These are phyloP conservation scores for Gonium pectorale DNA, from an alignment of 139 green algal genomes.

Conservation along the genomic window DNA sequence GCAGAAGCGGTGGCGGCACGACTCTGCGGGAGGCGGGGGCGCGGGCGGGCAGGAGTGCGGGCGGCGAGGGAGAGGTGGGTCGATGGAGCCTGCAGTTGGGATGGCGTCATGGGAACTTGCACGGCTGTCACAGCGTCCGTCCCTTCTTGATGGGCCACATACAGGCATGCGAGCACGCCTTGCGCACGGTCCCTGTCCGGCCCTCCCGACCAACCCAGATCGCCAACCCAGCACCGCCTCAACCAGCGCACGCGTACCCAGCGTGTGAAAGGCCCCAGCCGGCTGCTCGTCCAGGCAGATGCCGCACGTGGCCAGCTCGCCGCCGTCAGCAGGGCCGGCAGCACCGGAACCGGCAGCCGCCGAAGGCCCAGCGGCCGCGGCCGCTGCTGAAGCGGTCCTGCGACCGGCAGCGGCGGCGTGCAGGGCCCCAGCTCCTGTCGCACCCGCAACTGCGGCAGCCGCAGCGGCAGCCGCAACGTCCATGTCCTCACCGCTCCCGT, in stretches of 20 bases:
- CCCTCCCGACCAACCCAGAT: no score
- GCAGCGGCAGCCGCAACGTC: not conserved
- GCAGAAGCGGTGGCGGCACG: constrained; percentile 37
- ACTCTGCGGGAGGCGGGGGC: not conserved
- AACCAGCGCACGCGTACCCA: not conserved
- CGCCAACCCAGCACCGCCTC: not conserved
- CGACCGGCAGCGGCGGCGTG: no score
- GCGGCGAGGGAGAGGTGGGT: not conserved
- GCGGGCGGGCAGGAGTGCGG: not conserved
- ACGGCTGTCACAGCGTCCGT: no score
- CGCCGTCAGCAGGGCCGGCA: not conserved
- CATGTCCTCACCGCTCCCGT: not conserved
- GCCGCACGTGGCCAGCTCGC: not conserved
- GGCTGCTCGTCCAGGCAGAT: constrained; percentile 37
- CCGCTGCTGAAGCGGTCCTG: not conserved
- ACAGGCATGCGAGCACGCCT: no score
- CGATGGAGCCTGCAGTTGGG: not conserved
- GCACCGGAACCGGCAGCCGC: not conserved
- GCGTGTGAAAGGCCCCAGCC: constrained; percentile 6
- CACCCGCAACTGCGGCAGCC: not conserved
- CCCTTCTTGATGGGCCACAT: no score
- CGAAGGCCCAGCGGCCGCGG: not conserved
- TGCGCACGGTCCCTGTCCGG: no score
- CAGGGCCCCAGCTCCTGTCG: not conserved
- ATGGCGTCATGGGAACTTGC: no score